Conservation (phyloP, 208 protist genomes). For the Trypanosoma caninum region DNA sequence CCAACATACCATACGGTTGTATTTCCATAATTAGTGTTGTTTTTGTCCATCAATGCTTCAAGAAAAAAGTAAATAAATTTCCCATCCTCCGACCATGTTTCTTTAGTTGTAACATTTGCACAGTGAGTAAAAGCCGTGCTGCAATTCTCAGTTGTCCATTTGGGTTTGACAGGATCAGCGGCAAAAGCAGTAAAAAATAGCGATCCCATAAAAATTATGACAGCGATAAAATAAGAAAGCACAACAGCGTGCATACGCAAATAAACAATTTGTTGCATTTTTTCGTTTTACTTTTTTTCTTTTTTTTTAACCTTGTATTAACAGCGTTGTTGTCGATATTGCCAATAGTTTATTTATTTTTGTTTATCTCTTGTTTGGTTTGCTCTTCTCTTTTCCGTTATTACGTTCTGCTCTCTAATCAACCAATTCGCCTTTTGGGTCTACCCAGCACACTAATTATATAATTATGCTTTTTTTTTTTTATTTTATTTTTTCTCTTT, state of each 20-base stretch:
- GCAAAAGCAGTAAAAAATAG: not conserved
- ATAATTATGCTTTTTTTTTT: no score
- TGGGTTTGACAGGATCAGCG: conserved; percentile 28
- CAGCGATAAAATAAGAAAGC: conserved; percentile 4
- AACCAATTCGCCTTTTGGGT: no score
- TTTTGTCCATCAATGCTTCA: conserved; percentile 16
- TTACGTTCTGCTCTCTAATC: no score
- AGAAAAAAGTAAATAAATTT: conserved; percentile 31
- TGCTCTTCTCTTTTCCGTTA: not conserved
- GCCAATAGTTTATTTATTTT: not conserved
- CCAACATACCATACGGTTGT: conserved; percentile 51
- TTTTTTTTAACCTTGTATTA: conserved; percentile 1
- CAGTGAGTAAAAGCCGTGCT: conserved; percentile 25
- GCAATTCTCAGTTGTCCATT: conserved; percentile 29
- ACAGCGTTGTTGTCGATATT: not conserved
- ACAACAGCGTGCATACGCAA: not conserved
- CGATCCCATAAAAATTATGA: not conserved
- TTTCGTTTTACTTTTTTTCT: no score
- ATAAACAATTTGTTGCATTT: no score
- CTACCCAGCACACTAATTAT: no score
- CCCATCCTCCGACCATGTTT: conserved; percentile 21
- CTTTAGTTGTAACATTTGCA: conserved; percentile 42
- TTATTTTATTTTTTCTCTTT: no score
- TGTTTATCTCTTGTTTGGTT: not conserved
- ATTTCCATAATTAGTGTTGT: conserved; percentile 1